A percentile compares a stretch with the other conserved stretches of the same genome.
phyloP scores from a whole-genome alignment of 352 stramenopile species.

The Pythium insidiosum region DNA sequence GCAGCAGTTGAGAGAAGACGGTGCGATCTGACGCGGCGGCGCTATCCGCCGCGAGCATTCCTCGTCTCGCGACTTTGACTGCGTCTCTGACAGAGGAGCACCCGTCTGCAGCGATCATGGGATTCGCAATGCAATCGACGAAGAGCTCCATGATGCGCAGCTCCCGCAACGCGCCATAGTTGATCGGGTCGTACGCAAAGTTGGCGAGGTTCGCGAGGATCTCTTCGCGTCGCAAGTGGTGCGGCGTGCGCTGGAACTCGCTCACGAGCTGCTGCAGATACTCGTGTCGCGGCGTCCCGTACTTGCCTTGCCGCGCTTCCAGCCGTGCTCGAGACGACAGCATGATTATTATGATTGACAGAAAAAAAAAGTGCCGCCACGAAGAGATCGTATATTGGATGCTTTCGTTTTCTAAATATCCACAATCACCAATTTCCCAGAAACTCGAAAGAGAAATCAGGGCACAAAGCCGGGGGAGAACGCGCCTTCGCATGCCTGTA shows the following conservation, averaged over 20 bases:
- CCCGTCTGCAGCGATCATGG: slow-evolving; percentile 1
- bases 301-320: slow-evolving; percentile 50
- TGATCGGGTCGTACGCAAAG: slow-evolving; percentile 84
- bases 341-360: slow-evolving; percentile 23
- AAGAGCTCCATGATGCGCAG: slow-evolving; percentile 72
- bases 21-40: slow-evolving; percentile 11
- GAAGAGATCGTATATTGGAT: too few relatives aligned
- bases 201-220: slow-evolving; percentile 76
- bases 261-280: slow-evolving; percentile 71
- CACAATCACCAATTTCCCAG: too few relatives aligned
- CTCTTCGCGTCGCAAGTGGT: slow-evolving; percentile 58
- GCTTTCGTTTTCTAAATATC: too few relatives aligned
- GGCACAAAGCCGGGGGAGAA: too few relatives aligned
- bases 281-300: slow-evolving; percentile 59
- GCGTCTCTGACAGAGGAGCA: too few relatives aligned
- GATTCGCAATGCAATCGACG: slow-evolving; percentile 45
- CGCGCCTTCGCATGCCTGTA: too few relatives aligned
- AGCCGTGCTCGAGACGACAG: slow-evolving; percentile 52
- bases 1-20: too few relatives aligned
- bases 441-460: too few relatives aligned
- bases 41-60: neutral
- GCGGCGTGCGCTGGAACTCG: slow-evolving; percentile 59
- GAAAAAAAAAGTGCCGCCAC: too few relatives aligned
- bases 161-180: slow-evolving; percentile 44
- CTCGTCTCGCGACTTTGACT: neutral